Percentiles rank a stretch among this genome's conserved stretches.
Conservation (phyloP, 2,329 filamentous ascomycete species). For the Clonostachys byssicola region DNA sequence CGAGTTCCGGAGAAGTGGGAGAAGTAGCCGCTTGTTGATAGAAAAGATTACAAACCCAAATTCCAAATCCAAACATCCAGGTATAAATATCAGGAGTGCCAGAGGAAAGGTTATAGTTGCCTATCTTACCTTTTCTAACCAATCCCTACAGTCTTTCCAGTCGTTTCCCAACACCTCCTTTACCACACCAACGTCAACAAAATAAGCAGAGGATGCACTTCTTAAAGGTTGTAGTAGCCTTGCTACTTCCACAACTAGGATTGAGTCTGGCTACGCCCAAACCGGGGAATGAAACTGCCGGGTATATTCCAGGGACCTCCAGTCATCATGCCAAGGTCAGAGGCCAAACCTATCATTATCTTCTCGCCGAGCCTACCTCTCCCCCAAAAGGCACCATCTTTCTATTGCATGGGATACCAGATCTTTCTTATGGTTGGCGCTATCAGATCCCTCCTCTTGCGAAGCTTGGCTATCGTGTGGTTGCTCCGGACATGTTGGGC, state of each 20-base stretch:
- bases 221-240: background rate
- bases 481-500: slow-evolving; percentile 77
- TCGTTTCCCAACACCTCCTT: no score
- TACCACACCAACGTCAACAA: no score
- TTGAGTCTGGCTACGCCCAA: background rate
- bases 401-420: slow-evolving; percentile 69
- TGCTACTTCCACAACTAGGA: background rate
- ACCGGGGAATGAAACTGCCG: background rate
- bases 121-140: no score
- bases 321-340: slow-evolving; percentile 1
- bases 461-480: slow-evolving; percentile 64
- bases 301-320: background rate
- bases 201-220: background rate
- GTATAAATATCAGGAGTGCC: no score
- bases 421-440: slow-evolving; percentile 75
- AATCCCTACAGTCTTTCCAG: no score
- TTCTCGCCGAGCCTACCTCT: slow-evolving; percentile 37
- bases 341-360: slow-evolving; percentile 53
- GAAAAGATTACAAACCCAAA: no score
- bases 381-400: slow-evolving; percentile 34
- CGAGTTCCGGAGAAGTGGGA: no score
- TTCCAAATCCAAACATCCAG: no score
- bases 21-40: no score
- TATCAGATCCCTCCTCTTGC: slow-evolving; percentile 73
- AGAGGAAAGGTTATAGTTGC: no score